These are phyloP conservation scores for Plasmopara muralis DNA, from an alignment of 352 stramenopile genomes.

Conservation along the genomic window DNA sequence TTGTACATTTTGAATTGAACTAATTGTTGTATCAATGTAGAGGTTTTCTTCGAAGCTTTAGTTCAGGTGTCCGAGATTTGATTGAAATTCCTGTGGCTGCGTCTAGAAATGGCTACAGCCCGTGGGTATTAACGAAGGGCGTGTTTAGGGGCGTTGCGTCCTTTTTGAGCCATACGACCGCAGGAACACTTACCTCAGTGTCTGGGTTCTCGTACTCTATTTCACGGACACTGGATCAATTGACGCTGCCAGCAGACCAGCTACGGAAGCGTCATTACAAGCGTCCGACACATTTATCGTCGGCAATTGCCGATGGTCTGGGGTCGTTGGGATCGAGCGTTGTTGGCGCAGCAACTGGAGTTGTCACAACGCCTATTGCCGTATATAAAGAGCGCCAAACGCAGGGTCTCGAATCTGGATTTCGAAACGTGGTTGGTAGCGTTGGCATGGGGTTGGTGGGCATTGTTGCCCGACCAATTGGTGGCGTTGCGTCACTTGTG, in stretches of 20 bases:
- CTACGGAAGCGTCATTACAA: conserved; percentile 56
- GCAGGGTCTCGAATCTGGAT: conserved; percentile 48
- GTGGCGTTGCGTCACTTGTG: conserved; percentile 68
- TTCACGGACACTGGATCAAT: conserved; percentile 73
- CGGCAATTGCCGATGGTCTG: conserved; percentile 54
- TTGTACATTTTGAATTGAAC: not conserved
- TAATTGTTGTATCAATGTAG: conserved; percentile 20
- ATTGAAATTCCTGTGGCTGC: conserved; percentile 71
- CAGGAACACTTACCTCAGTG: conserved; percentile 61
- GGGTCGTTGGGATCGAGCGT: conserved; percentile 69
- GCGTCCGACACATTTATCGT: conserved; percentile 54
- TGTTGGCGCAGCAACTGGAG: conserved; percentile 62
- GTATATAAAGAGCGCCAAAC: conserved; percentile 63
- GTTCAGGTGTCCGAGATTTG: conserved; percentile 60
- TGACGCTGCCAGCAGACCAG: conserved; percentile 58
- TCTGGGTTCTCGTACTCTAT: conserved; percentile 80
- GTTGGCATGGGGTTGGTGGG: conserved; percentile 76
- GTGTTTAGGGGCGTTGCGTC: conserved; percentile 61
- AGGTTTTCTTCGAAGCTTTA: conserved; percentile 68
- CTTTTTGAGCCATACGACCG: conserved; percentile 63
- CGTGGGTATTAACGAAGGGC: conserved; percentile 67
- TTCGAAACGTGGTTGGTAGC: conserved; percentile 61
- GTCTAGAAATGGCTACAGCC: conserved; percentile 66
- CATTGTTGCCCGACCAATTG: conserved; percentile 70
- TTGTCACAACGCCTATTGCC: conserved; percentile 71